A percentile compares a stretch with the other conserved stretches of the same genome.
phyloP scores from a whole-genome alignment of 2,329 filamentous ascomycete species.

The Fusarium chaquense region DNA sequence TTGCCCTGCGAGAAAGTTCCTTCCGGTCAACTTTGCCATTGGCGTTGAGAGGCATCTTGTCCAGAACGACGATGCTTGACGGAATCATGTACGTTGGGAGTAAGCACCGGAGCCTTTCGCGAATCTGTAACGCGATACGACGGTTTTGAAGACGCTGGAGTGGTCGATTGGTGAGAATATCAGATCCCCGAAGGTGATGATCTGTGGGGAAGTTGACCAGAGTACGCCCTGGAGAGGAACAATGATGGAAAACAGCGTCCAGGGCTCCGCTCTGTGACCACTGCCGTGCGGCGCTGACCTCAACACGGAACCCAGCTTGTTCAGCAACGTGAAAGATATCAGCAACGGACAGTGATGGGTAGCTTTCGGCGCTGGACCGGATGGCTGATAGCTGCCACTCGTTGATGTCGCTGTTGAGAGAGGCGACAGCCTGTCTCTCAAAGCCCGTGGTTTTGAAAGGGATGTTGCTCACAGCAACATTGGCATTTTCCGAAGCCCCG shows the following conservation, averaged over 20 bases:
- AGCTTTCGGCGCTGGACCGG: background rate
- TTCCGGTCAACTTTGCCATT: conserved; percentile 46
- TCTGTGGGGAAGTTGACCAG: conserved; percentile 33
- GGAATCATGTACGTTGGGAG: conserved; percentile 49
- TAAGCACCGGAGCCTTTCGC: background rate
- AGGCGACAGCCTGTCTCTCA: conserved; percentile 39
- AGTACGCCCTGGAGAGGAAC: conserved; percentile 17
- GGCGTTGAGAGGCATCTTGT: conserved; percentile 44
- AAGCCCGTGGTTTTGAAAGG: conserved; percentile 48
- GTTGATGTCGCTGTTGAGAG: conserved; percentile 16
- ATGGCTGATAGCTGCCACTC: conserved; percentile 5
- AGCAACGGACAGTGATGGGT: conserved; percentile 22
- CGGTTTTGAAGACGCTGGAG: conserved; percentile 17
- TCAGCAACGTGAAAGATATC: conserved; percentile 41
- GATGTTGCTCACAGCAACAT: conserved; percentile 44
- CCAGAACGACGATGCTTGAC: conserved; percentile 34
- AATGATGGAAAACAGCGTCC: conserved; percentile 33
- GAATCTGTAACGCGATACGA: background rate
- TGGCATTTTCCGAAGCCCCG: background rate
- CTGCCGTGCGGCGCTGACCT: conserved; percentile 57
- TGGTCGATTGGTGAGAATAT: conserved; percentile 32
- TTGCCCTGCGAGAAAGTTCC: conserved; percentile 15
- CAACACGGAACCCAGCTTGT: conserved; percentile 58
- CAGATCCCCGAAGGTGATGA: background rate
- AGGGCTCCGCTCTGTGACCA: conserved; percentile 33